These are phyloP conservation scores for Pichia thaimueangensis DNA, from an alignment of 805 yeast species.

Conservation along the genomic window DNA sequence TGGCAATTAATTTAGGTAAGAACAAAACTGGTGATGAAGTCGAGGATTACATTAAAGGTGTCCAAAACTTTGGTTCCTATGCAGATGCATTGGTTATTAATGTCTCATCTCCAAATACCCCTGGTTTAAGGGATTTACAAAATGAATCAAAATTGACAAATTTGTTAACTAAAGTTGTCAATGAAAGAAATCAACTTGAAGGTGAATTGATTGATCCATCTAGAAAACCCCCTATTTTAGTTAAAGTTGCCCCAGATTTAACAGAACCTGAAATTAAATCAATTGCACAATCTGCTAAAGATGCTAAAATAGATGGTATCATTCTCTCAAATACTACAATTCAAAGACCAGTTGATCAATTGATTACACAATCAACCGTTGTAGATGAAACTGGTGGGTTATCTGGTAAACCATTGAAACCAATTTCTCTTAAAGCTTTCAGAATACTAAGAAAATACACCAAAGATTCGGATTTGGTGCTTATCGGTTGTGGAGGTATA, in stretches of 20 bases:
- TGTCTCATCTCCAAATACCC: slow-evolving; percentile 94
- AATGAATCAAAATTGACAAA: slow-evolving; percentile 64
- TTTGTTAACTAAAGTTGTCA: slow-evolving; percentile 60
- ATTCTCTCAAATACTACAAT: slow-evolving; percentile 90
- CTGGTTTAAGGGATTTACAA: slow-evolving; percentile 86
- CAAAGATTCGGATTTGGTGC: slow-evolving; percentile 63
- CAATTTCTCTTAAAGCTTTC: slow-evolving; percentile 66
- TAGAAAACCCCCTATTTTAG: slow-evolving; percentile 69
- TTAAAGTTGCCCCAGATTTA: slow-evolving; percentile 92
- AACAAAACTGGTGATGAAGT: slow-evolving; percentile 90
- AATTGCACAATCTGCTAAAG: slow-evolving; percentile 74
- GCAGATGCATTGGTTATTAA: slow-evolving; percentile 90
- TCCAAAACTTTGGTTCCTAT: slow-evolving; percentile 66
- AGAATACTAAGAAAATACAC: slow-evolving; percentile 66
- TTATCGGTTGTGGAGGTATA: slow-evolving; percentile 95
- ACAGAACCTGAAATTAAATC: slow-evolving; percentile 72
- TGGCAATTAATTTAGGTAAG: slow-evolving; percentile 86
- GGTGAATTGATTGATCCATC: slow-evolving; percentile 34
- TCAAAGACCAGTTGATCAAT: slow-evolving; percentile 56
- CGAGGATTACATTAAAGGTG: slow-evolving; percentile 80
- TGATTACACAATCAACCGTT: slow-evolving; percentile 45
- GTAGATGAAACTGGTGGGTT: slow-evolving; percentile 73
- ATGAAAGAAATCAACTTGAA: slow-evolving; percentile 52
- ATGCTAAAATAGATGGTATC: slow-evolving; percentile 81
- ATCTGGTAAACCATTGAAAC: slow-evolving; percentile 89